Conservation (phyloP, 108 stramenopile species). For the Conticribra weissflogii region DNA sequence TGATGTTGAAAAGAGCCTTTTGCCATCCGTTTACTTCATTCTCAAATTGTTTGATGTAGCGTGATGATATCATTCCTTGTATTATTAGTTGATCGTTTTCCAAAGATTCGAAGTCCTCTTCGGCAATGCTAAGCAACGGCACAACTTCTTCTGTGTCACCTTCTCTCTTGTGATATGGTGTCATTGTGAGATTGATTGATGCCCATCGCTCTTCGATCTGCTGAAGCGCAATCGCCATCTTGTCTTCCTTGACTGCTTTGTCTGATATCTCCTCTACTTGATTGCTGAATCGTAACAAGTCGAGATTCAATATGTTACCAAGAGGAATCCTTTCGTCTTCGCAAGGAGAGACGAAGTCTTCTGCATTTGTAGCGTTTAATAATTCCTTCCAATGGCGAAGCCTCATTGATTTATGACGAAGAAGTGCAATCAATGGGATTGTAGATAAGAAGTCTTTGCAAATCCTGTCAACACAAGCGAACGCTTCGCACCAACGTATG, state of each 20-base stretch:
- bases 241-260: constrained; percentile 82
- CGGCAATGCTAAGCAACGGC: constrained; percentile 66
- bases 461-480: constrained; percentile 50
- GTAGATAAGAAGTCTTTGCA: constrained; percentile 84
- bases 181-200: constrained; percentile 61
- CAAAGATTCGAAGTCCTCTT: constrained; percentile 82
- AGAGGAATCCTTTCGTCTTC: constrained; percentile 63
- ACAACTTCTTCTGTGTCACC: constrained; percentile 47
- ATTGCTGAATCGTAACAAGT: constrained; percentile 68
- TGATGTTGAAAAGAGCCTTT: constrained; percentile 55
- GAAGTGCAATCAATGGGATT: constrained; percentile 70
- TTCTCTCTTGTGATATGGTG: constrained; percentile 58
- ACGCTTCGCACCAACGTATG: constrained; percentile 63
- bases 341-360: constrained; percentile 68
- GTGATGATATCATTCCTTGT: constrained; percentile 77
- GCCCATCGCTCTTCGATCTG: constrained; percentile 68
- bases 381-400: constrained; percentile 82
- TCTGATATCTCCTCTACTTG: constrained; percentile 87
- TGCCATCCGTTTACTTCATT: constrained; percentile 65
- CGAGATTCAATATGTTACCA: constrained; percentile 61
- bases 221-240: constrained; percentile 71
- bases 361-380: constrained; percentile 40
- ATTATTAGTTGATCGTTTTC: constrained; percentile 80
- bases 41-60: constrained; percentile 70
- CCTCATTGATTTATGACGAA: constrained; percentile 70